Percentiles rank a stretch among this genome's conserved stretches.
phyloP scores from a whole-genome alignment of 73 alveolate genomes.

The Paramecium primaurelia region DNA sequence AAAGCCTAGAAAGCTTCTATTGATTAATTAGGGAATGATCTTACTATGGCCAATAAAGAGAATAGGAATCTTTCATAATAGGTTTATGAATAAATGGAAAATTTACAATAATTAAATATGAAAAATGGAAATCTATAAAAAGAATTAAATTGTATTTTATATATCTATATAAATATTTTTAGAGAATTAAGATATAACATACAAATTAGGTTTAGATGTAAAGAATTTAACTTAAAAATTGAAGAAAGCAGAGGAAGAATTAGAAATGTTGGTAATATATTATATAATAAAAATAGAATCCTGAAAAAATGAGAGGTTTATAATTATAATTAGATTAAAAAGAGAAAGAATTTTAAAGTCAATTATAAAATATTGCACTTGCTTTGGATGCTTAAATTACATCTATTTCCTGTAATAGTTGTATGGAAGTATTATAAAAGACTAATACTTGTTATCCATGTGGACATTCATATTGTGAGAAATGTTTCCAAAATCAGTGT shows the following conservation, averaged over 20 bases:
- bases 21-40: background rate
- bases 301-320: constrained; percentile 14
- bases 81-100: background rate
- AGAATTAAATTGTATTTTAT: background rate
- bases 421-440: background rate
- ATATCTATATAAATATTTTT: background rate
- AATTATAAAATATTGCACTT: background rate
- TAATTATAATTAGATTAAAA: background rate
- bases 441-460: constrained; percentile 40
- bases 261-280: background rate
- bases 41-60: background rate
- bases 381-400: constrained; percentile 11
- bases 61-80: background rate
- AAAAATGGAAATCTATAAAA: background rate
- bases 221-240: background rate
- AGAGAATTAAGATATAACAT: background rate
- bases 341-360: constrained; percentile 1
- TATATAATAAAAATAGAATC: background rate
- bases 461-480: constrained; percentile 42
- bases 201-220: background rate
- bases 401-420: background rate
- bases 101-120: background rate
- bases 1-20: background rate
- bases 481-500: background rate
- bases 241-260: background rate